Conservation (phyloP, 78 protist species). For the Dictyostelium purpureum region DNA sequence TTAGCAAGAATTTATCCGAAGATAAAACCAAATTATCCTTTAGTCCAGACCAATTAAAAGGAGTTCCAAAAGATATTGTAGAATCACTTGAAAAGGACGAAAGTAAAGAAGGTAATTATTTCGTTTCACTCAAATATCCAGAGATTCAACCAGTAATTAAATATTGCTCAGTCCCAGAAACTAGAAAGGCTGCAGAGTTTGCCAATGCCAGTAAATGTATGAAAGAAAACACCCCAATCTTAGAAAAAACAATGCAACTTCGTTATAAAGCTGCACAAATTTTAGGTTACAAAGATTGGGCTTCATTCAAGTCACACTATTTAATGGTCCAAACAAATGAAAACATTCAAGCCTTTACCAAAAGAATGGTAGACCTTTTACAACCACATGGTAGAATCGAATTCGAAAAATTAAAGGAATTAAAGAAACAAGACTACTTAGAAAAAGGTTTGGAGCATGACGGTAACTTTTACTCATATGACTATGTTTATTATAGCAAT, state of each 20-base stretch:
- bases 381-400: conserved; percentile 20
- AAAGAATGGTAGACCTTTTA: conserved; percentile 25
- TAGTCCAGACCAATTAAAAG: conserved; percentile 68
- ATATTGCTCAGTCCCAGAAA: conserved; percentile 53
- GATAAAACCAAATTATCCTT: conserved; percentile 72
- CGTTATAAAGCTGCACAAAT: conserved; percentile 52
- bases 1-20: conserved; percentile 77
- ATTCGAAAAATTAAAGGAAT: neutral
- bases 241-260: conserved; percentile 20
- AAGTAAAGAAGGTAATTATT: conserved; percentile 15
- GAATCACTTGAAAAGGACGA: conserved; percentile 29
- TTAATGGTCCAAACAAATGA: conserved; percentile 29
- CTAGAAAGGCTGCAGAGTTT: conserved; percentile 34
- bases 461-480: conserved; percentile 50
- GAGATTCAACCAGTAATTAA: conserved; percentile 77
- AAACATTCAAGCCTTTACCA: conserved; percentile 4
- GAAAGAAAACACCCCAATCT: conserved; percentile 25
- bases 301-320: conserved; percentile 45
- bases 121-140: conserved; percentile 80
- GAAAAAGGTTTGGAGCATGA: neutral
- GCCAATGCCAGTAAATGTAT: conserved; percentile 37
- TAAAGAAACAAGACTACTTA: conserved; percentile 21
- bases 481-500: conserved; percentile 45
- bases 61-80: conserved; percentile 79
- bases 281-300: conserved; percentile 64